These are phyloP conservation scores for Penstemon davidsonii DNA, from an alignment of 257 asterid species.

Conservation along the genomic window DNA sequence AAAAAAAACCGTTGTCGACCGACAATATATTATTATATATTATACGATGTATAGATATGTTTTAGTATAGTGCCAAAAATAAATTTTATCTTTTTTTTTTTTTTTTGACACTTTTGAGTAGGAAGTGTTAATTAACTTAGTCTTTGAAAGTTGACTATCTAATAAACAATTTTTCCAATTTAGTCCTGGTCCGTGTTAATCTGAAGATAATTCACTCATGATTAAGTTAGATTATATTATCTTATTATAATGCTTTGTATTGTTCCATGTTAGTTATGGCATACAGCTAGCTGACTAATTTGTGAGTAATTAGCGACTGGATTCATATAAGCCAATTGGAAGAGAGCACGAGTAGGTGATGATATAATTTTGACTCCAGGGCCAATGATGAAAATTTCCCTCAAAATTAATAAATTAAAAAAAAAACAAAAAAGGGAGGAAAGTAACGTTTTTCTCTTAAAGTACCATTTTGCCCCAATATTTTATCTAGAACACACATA, in stretches of 20 bases:
- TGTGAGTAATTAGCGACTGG: not conserved
- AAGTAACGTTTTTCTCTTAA: too few species aligned
- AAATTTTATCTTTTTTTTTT: too few species aligned
- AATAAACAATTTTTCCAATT: not conserved
- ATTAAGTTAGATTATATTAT: slow-evolving; percentile 8
- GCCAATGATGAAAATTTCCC: too few species aligned
- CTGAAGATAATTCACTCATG: not conserved
- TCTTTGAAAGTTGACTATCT: not conserved
- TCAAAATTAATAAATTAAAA: too few species aligned
- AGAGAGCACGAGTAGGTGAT: slow-evolving; percentile 7
- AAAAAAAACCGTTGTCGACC: too few species aligned
- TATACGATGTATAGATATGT: too few species aligned
- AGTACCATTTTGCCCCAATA: too few species aligned
- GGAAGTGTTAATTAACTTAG: not conserved
- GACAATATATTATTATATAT: too few species aligned
- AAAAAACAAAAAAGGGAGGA: too few species aligned
- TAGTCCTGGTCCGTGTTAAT: not conserved
- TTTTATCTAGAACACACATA: too few species aligned
- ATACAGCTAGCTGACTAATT: slow-evolving; percentile 4
- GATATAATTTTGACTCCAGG: too few species aligned
- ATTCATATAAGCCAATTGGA: not conserved
- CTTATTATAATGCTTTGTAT: slow-evolving; percentile 13
- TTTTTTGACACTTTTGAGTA: not conserved
- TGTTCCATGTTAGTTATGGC: slow-evolving; percentile 1
- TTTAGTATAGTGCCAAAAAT: too few species aligned